Base-by-base conservation (phyloP, 1,139 yeast species). In the Yamadazyma dendronema region DNA sequence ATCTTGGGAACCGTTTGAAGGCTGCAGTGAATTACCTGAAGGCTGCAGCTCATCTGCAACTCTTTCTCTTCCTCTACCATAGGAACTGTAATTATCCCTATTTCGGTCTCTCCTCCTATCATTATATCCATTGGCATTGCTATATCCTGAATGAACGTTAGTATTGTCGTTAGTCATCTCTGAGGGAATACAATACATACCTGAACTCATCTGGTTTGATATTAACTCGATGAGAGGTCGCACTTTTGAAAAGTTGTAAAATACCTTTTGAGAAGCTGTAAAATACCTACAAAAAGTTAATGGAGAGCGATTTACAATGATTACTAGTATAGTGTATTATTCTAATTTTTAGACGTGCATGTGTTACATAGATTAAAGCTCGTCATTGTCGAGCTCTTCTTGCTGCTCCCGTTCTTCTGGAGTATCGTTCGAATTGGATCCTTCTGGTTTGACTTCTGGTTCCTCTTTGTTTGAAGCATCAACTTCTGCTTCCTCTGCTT, bases 401-500 rank as follows among this genome's bases (percentile, higher is more conserved):
- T 28, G 19, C 5, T 16, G 24, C 8, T 33, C 14, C 17, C 22
- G 11, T 3, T 17, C 19, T 22, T 30, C 34, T 15, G 11, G 3
- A 11, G 38, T 22, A 23, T 37, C 39, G 7, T 34, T 26, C 25
- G 13, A 17, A 26, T 11, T 27, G n/a, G 17, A n/a, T 15, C 13
- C 17, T 40, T 24, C n/a, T 26, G 8, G 14, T n/a, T 23, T 8
- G 30, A 16, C 19, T 33, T 48, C 17, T 40, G 47, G 29, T 48
- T 48, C 17, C 37, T 49, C 37, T 48, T 47, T 36, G 45, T 28
- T 39, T 25, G 11, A 30, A 17, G 14, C 34, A n/a, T n/a, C 37
- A 10, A 33, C 46, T 21, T 25, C 35, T 25, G 39, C 50, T 24
- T 7, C 31, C 9, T 48, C 53, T 17, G 46, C 57, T 15, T 43